Base-by-base conservation (phyloP, 441 rosid species). In the Metrosideros polymorpha region DNA sequence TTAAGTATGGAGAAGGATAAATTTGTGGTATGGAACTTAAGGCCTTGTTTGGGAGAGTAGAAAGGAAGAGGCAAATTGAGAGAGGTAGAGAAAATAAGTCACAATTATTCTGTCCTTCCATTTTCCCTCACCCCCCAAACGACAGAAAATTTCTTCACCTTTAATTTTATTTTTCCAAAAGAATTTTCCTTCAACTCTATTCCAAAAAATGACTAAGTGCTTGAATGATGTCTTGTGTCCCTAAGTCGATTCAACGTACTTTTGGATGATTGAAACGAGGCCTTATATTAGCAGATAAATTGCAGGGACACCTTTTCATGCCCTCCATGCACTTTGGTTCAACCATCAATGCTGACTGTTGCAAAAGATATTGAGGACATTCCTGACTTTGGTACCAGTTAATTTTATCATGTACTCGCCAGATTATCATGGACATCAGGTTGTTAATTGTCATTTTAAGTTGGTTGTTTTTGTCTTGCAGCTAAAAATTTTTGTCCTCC, bases 251-350 rank as follows among this genome's bases (percentile, higher is more conserved):
- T 85, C 45, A 76, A 66, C 59, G 19, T 42, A 66, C 71, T 71
- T 87, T 82, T 87, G 87, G 54, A 87, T 91, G 91, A 87, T 84
- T 89, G 85, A 66, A 88, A 42, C 49, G 1, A n/a, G 29, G 18
- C 29, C 82, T 75, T 75, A 82, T n/a, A 82, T 30, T 19, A 39
- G 84, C n/a, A 52, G 17, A 32, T 83, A 83, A 4, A 27, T 89
- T 94, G 92, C 94, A 98, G 99, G 97, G 99, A 98, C 89, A 94
- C 96, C 29, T 98, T 94, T 87, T 92, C 97, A 42, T 95, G 92
- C 56, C 98, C 95, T 91, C 97, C 98, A 15, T 93, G 98, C 91
- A 94, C 99, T 87, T 92, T 98, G 87, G 92, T 95, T 89, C 99
- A 98, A 91, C 98, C 99, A 89, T 94, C 98, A 30, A 94, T 98